Base-by-base conservation (phyloP, 148 eudicot genomes). In the Diospyros lotus region DNA sequence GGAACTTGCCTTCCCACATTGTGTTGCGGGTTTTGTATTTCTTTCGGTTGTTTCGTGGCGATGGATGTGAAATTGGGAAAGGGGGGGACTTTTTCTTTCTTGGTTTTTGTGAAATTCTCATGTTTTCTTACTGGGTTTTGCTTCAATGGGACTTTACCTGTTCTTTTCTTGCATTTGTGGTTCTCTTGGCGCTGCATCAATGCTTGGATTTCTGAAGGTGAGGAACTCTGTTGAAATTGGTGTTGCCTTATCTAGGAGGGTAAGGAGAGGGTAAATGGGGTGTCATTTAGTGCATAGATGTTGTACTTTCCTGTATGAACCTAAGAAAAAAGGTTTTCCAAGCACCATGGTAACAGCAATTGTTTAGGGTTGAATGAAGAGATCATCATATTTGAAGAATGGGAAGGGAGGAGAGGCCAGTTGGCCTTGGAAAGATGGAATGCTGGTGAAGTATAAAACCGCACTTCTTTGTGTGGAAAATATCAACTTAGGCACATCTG, bases 21-120 rank as follows among this genome's bases (percentile, higher is more conserved):
- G 58, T 50, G 50, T 63, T 51, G 39, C 50, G 58, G 69, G 76
- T 12, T 5, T 38, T 39, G 60, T 55, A 8, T 48, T 8, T 48
- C 8, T 4, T 48, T 48, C 44, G 6, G 54, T 10, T 9, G 59
- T 14, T 4, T 54, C 61, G 59, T 48, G 52, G 8, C 6, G 13
- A 42, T 63, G 40, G 68, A 38, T 73, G 58, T 50, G 46, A 50
- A 50, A 63, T 74, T 51, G 69, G 39, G 69, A 64, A 51, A 51
- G 51, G 40, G 7, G 68, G n/a, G 69, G 52, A 39, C 48, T 74
- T 64, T 63, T 40, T 18, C 58, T 42, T 38, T 4, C 17, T 38
- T 48, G 76, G 55, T 17, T 70, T 51, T 66, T 52, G n/a, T 48
- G 76, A 61, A 14, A 46, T 48, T 51, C 12, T 51, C 68, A 28